phyloP scores from a whole-genome alignment of 2,329 filamentous ascomycete genomes.

The Arthrobotrys sinensis region DNA sequence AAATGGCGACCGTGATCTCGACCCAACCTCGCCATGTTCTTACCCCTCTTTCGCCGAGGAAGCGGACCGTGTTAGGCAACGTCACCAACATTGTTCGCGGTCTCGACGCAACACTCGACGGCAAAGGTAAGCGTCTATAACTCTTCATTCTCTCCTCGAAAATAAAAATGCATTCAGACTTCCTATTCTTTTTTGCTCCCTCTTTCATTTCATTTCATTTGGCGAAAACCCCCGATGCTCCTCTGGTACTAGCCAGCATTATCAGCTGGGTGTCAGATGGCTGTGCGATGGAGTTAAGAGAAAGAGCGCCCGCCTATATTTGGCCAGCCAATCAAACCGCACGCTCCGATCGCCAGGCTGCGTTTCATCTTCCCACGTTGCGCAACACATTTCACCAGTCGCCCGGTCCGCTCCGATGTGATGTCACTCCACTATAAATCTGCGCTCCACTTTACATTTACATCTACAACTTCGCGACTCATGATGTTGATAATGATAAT shows the following conservation, averaged over 20 bases:
- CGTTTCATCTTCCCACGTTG: conserved; percentile 42
- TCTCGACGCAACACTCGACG: conserved; percentile 28
- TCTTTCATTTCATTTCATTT: conserved; percentile 1
- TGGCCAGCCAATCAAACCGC: conserved; percentile 51
- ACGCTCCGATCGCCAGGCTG: conserved; percentile 23
- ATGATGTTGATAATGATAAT: neutral
- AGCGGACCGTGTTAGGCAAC: conserved; percentile 54
- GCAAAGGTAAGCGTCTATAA: conserved; percentile 44
- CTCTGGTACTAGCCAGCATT: neutral
- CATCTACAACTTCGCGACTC: neutral
- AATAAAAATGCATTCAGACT: neutral
- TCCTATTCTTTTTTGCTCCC: neutral
- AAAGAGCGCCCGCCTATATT: conserved; percentile 48
- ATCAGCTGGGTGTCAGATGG: conserved; percentile 38
- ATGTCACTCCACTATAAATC: conserved; percentile 19
- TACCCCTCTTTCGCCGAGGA: conserved; percentile 60
- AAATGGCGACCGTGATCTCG: conserved; percentile 53
- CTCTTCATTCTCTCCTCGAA: neutral
- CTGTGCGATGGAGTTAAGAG: conserved; percentile 32
- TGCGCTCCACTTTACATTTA: neutral
- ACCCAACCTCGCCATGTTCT: conserved; percentile 56
- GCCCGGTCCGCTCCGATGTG: conserved; percentile 20
- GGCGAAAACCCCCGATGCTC: conserved; percentile 31
- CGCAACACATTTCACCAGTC: conserved; percentile 47
- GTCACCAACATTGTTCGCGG: conserved; percentile 58